These are phyloP conservation scores for Akanthomyces muscarius DNA, from an alignment of 2,329 filamentous ascomycete species.

Conservation along the genomic window DNA sequence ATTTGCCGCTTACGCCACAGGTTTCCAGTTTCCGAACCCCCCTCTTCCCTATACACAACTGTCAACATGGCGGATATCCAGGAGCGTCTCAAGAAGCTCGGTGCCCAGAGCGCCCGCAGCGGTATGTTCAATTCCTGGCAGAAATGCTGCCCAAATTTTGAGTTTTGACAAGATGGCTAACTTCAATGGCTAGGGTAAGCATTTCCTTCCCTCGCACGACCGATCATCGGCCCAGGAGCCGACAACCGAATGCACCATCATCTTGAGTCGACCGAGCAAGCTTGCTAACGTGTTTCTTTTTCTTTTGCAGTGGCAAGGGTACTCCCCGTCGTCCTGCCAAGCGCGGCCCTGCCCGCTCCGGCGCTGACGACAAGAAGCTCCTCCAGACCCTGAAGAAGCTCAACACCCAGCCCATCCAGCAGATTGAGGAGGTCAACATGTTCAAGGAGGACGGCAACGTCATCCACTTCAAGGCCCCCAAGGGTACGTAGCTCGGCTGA, in stretches of 20 bases:
- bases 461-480: slow-evolving; percentile 97
- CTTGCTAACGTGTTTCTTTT: slow-evolving; percentile 28
- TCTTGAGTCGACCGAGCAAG: slow-evolving; percentile 12
- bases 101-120: slow-evolving; percentile 50
- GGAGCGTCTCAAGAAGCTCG: slow-evolving; percentile 58
- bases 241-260: slow-evolving; percentile 15
- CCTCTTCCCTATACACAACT: slow-evolving; percentile 26
- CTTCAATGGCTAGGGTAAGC: slow-evolving; percentile 34
- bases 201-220: slow-evolving; percentile 14
- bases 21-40: slow-evolving; percentile 28
- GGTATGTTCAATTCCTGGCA: slow-evolving; percentile 50
- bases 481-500: slow-evolving; percentile 62
- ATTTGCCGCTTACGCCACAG: slow-evolving; percentile 21
- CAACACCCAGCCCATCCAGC: slow-evolving; percentile 98
- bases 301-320: slow-evolving; percentile 74
- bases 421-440: slow-evolving; percentile 99
- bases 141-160: slow-evolving; percentile 20
- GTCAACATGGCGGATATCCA: slow-evolving; percentile 52
- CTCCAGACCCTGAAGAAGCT: slow-evolving; percentile 97
- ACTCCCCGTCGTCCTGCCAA: slow-evolving; percentile 97
- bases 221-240: not conserved
- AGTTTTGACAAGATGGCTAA: slow-evolving; percentile 20
- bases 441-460: slow-evolving; percentile 99
- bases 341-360: slow-evolving; percentile 89
- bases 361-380: slow-evolving; percentile 99